phyloP scores from a whole-genome alignment of 169 alveolate genomes.

The Cryptosporidium andersoni region DNA sequence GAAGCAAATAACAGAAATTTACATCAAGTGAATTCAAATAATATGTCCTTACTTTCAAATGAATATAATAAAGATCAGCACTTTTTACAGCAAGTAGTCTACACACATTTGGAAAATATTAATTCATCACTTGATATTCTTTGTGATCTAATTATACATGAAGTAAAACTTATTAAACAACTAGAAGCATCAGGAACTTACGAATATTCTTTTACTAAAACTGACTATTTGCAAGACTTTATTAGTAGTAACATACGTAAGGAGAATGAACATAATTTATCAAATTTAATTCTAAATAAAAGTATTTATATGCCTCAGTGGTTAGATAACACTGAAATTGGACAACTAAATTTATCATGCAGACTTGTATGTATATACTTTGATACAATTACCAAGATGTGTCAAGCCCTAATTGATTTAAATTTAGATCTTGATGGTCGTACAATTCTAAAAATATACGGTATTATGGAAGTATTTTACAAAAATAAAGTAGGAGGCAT shows the following conservation, averaged over 20 bases:
- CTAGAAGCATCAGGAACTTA: neutral
- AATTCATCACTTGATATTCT: conserved; percentile 29
- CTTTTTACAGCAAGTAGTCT: too few relatives aligned
- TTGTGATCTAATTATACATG: conserved; percentile 11
- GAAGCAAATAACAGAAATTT: too few relatives aligned
- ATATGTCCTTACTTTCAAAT: too few relatives aligned
- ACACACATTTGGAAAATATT: conserved; percentile 10
- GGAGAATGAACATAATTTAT: neutral
- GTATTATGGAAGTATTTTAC: conserved; percentile 15
- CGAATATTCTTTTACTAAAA: too few relatives aligned
- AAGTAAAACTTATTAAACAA: conserved; percentile 38
- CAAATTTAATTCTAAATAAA: conserved; percentile 5
- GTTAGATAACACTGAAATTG: conserved; percentile 27
- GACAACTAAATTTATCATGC: conserved; percentile 20
- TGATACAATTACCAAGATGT: conserved; percentile 1
- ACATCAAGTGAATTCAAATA: too few relatives aligned
- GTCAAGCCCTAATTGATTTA: neutral
- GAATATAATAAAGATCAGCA: too few relatives aligned
- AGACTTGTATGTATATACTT: neutral
- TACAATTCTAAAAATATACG: conserved; percentile 4
- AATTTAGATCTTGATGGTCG: conserved; percentile 36
- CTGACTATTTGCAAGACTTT: too few relatives aligned
- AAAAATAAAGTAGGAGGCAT: conserved; percentile 1
- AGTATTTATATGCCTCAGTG: neutral
- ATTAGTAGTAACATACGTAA: too few relatives aligned